A percentile compares a stretch with the other conserved stretches of the same genome.
Evolutionary conservation across 805 yeast genomes (phyloP).

Genomic region (Yarrowia sp.): DNA sequence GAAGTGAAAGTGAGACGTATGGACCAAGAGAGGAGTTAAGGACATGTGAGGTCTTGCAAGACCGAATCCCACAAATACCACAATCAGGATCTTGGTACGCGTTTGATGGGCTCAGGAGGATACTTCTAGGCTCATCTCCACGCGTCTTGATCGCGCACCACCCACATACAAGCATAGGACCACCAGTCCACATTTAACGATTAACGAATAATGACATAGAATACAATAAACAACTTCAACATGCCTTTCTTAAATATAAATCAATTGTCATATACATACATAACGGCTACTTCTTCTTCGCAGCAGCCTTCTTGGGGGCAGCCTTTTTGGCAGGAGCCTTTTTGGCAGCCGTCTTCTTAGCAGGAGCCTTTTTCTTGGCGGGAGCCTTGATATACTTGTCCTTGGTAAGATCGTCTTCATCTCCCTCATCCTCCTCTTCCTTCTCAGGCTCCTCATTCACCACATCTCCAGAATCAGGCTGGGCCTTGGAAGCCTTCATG

Average conservation of each 20-base stretch:
- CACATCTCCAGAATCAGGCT: conserved; percentile 76
- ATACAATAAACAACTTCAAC: neutral
- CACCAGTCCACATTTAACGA: neutral
- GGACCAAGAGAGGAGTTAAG: conserved; percentile 6
- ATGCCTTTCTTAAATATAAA: neutral
- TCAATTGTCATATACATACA: conserved; percentile 12
- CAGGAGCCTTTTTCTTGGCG: conserved; percentile 51
- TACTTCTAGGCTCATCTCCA: too few relatives aligned
- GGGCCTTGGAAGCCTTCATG: conserved; percentile 39
- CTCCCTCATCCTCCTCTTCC: conserved; percentile 54
- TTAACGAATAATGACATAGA: conserved; percentile 13
- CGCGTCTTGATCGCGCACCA: too few relatives aligned
- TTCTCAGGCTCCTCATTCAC: conserved; percentile 53
- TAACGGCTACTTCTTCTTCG: conserved; percentile 40
- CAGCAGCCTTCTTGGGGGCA: conserved; percentile 41
- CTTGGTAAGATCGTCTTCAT: conserved; percentile 61
- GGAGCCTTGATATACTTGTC: conserved; percentile 64
- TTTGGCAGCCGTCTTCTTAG: conserved; percentile 43
- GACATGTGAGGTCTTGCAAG: too few relatives aligned
- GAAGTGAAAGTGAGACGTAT: conserved; percentile 52
- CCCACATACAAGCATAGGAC: too few relatives aligned
- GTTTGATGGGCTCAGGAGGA: too few relatives aligned
- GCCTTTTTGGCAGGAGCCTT: conserved; percentile 41
- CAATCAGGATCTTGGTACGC: too few relatives aligned
- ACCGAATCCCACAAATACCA: too few relatives aligned